Evolutionary conservation across 306 rosid species (phyloP).

Genomic region (Hylodesmum podocarpum): DNA sequence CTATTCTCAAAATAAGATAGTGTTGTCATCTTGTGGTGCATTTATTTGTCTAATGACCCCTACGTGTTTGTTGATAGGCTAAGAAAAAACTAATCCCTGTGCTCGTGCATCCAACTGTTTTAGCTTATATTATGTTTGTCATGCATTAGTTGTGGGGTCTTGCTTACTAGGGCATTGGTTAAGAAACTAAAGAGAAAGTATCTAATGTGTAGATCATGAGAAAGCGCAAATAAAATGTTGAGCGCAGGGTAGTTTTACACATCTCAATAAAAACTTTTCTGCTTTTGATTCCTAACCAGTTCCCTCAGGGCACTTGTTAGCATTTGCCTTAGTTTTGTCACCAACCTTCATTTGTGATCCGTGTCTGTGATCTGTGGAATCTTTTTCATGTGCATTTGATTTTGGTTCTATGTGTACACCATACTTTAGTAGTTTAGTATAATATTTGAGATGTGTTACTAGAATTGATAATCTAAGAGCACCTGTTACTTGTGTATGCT

Average conservation of each 20-base stretch:
- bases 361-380: background rate
- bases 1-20: background rate
- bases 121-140: background rate
- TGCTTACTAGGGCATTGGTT: no score
- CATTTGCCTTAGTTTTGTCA: no score
- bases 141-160: background rate
- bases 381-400: background rate
- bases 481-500: background rate
- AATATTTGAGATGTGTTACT: background rate
- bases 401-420: background rate
- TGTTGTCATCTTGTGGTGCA: background rate
- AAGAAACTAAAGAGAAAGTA: no score
- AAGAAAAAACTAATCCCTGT: background rate
- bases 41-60: background rate
- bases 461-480: slow-evolving; percentile 13
- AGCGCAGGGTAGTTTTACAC: no score
- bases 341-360: background rate
- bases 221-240: no score
- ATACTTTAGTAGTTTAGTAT: slow-evolving; percentile 3
- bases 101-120: background rate
- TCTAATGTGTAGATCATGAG: no score
- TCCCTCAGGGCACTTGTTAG: no score
- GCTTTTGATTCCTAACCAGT: no score
- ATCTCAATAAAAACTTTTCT: no score
- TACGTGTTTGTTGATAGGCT: background rate